Evolutionary conservation across 306 rosid species (phyloP).

Genomic region (Adenanthera pavonina): DNA sequence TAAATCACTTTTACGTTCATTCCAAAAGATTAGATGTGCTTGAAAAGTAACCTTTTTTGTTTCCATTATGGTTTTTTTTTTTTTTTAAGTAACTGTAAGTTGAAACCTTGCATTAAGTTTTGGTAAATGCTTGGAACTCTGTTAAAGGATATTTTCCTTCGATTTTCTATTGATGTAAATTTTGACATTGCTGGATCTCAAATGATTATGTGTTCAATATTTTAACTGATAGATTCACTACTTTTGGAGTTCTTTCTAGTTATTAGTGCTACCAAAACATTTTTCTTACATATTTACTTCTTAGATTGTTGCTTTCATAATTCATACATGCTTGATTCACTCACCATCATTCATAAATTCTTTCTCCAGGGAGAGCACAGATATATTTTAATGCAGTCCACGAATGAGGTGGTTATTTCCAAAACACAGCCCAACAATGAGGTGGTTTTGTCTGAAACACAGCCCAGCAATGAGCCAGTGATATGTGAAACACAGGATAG

Average conservation of each 20-base stretch:
- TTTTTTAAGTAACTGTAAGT: background rate
- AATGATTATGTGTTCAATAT: background rate
- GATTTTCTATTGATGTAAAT: constrained; percentile 23
- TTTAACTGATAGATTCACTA: background rate
- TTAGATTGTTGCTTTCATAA: background rate
- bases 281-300: background rate
- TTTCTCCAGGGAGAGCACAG: constrained; percentile 42
- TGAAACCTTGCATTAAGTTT: constrained; percentile 1
- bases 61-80: background rate
- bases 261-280: background rate
- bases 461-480: constrained; percentile 20
- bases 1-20: background rate
- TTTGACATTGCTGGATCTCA: background rate
- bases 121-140: background rate
- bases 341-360: constrained; percentile 4
- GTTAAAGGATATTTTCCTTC: background rate
- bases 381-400: constrained; percentile 36
- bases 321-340: background rate
- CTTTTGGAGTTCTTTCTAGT: background rate
- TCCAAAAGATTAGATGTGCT: constrained; percentile 2
- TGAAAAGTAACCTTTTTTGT: background rate
- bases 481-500: constrained; percentile 32
- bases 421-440: background rate
- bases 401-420: constrained; percentile 34
- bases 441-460: constrained; percentile 34